These are phyloP conservation scores for Mortierella sp. DNA, from an alignment of 371 early-diverging fungal species.

Conservation along the genomic window DNA sequence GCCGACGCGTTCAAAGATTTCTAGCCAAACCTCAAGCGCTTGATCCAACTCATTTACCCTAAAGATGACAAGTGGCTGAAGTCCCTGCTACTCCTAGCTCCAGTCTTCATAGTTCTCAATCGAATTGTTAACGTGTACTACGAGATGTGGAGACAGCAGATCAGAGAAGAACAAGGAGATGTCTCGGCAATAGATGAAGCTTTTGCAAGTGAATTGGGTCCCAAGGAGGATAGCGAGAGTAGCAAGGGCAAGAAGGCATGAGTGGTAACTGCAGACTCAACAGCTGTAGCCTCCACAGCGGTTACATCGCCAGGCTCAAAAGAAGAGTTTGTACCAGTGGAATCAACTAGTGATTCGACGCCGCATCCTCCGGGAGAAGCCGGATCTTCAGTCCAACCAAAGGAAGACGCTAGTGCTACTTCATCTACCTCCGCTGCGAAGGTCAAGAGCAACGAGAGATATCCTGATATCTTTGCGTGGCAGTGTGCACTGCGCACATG, in stretches of 20 bases:
- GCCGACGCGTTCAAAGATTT: conserved; percentile 61
- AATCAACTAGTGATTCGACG: too few relatives aligned
- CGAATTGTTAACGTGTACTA: conserved; percentile 88
- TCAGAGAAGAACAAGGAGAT: conserved; percentile 68
- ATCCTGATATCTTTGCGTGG: too few relatives aligned
- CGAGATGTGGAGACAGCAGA: conserved; percentile 92
- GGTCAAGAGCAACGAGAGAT: too few relatives aligned
- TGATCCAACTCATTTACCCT: conserved; percentile 91
- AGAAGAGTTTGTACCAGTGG: too few relatives aligned
- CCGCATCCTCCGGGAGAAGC: too few relatives aligned
- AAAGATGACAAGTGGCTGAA: conserved; percentile 68
- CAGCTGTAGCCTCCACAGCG: too few relatives aligned
- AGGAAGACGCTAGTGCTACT: too few relatives aligned
- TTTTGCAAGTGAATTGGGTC: conserved; percentile 32
- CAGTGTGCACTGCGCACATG: not conserved
- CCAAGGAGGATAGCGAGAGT: conserved; percentile 14
- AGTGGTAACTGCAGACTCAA: too few relatives aligned
- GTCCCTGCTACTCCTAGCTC: conserved; percentile 73
- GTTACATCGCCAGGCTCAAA: too few relatives aligned
- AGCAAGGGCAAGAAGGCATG: too few relatives aligned
- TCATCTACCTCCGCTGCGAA: too few relatives aligned
- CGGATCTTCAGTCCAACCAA: too few relatives aligned
- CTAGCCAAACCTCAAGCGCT: conserved; percentile 65
- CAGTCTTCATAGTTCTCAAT: conserved; percentile 75
- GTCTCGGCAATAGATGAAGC: conserved; percentile 36